Evolutionary conservation across 2,329 filamentous ascomycete species (phyloP), one percentile per base, ranked within the genome.

Genomic region (Penicillium sp.): DNA sequence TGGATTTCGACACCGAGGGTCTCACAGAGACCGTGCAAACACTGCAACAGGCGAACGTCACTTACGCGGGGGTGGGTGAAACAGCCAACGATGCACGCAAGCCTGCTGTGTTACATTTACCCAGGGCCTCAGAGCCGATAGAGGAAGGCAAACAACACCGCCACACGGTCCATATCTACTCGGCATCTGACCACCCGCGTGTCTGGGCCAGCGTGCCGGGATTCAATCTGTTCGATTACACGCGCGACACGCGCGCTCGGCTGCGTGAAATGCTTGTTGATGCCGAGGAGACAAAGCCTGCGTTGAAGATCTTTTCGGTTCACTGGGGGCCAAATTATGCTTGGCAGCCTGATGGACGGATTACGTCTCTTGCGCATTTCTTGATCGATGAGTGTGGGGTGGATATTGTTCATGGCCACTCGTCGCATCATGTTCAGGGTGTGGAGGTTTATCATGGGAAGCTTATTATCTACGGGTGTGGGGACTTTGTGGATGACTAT

Each of bases 401-500:
- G 5, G 75, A 78, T 63, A 72, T 78, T 42, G 67, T 78, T 13
- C 75, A 78, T 51, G 75, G 75, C 0, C 75, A 77, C 47, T 77
- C 73, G 7, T 72, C 73, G 33, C 75, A 78, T 64, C 75, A 78
- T 63, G 56, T 77, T 3, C 75, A 78, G 62, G 75, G 75, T 0
- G 74, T 76, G 3, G 75, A 78, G 60, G 60, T 65, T 23, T 75
- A 75, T 56, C 67, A 65, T 2, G 70, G 72, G 0, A 71, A 66
- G 46, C 42, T 77, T 10, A 72, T 77, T 46, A 71, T 77, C 2
- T 78, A 77, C 42, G 75, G 75, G 0, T 78, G 75, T 57, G 75
- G 75, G 1, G 75, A 77, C 59, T 78, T 77, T 60, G 71, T 78
- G n/a, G 74, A 78, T 63, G 75, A 77, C 62, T 77, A 77, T 67